Conservation (phyloP, 2,329 filamentous ascomycete genomes). For the Apiospora saccharicola region DNA sequence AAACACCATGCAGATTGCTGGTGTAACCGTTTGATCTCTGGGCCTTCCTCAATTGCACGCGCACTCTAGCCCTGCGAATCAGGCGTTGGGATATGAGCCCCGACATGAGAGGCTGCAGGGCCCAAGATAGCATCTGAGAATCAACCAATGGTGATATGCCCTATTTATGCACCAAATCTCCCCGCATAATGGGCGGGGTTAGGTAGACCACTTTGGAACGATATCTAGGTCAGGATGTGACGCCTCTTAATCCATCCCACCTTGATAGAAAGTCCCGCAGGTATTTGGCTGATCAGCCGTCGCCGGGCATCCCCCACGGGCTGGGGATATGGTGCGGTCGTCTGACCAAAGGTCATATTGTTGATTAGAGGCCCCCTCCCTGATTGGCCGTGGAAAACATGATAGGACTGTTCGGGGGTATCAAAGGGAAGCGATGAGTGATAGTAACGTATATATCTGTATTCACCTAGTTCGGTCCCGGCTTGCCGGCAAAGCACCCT, state of each 20-base stretch:
- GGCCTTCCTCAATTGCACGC: background rate
- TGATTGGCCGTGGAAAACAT: background rate
- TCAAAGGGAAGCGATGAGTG: background rate
- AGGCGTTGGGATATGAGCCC: background rate
- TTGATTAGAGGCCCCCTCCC: background rate
- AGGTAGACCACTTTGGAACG: background rate
- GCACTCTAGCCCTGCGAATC: background rate
- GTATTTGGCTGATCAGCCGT: background rate
- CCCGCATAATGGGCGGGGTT: background rate
- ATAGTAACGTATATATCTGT: background rate
- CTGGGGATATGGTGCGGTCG: background rate
- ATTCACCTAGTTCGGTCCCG: background rate
- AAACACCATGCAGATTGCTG: background rate
- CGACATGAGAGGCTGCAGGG: background rate
- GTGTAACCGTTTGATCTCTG: background rate
- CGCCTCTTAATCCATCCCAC: background rate
- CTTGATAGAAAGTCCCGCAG: background rate
- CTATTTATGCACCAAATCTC: background rate
- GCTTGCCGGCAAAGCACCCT: background rate
- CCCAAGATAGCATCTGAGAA: background rate
- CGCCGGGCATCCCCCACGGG: background rate
- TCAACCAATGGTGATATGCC: background rate
- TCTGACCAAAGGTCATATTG: background rate
- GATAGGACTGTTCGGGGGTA: background rate
- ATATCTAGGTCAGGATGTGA: background rate